Conservation (phyloP, 1,284 basidiomycete species). For the Tilletia horrida region DNA sequence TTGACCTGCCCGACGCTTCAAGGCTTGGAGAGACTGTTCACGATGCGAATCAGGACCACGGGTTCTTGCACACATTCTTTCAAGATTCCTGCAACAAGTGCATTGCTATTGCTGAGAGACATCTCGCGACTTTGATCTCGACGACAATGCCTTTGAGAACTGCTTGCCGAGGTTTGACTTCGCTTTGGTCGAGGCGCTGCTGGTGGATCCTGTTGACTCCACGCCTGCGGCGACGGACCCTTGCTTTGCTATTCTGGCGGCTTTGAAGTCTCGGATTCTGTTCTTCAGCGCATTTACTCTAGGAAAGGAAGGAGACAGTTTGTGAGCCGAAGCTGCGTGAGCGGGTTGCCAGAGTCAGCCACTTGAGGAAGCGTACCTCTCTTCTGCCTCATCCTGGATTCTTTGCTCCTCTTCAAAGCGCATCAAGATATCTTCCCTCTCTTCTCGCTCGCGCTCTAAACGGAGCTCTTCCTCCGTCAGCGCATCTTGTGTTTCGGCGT, state of each 20-base stretch:
- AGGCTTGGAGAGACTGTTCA: too few species aligned
- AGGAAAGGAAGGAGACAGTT: not conserved
- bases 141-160: too few species aligned
- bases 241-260: slow-evolving; percentile 29
- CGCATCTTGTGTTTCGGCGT: slow-evolving; percentile 23
- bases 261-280: slow-evolving; percentile 31
- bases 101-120: too few species aligned
- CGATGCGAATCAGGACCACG: too few species aligned
- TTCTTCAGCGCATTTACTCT: slow-evolving; percentile 35
- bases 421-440: slow-evolving; percentile 40
- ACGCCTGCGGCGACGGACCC: slow-evolving; percentile 4
- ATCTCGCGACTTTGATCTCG: too few species aligned
- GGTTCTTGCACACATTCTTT: too few species aligned
- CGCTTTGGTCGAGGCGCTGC: not conserved
- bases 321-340: not conserved
- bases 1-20: too few species aligned
- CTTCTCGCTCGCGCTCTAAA: slow-evolving; percentile 34
- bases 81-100: too few species aligned
- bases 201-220: not conserved
- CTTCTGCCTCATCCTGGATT: slow-evolving; percentile 42
- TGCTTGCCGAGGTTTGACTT: not conserved
- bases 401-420: slow-evolving; percentile 44
- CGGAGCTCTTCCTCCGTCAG: slow-evolving; percentile 31
- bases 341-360: not conserved
- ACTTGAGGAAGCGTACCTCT: slow-evolving; percentile 30